Evolutionary conservation across 2,329 filamentous ascomycete genomes (phyloP).

Genomic region (Paecilomyces variotii): DNA sequence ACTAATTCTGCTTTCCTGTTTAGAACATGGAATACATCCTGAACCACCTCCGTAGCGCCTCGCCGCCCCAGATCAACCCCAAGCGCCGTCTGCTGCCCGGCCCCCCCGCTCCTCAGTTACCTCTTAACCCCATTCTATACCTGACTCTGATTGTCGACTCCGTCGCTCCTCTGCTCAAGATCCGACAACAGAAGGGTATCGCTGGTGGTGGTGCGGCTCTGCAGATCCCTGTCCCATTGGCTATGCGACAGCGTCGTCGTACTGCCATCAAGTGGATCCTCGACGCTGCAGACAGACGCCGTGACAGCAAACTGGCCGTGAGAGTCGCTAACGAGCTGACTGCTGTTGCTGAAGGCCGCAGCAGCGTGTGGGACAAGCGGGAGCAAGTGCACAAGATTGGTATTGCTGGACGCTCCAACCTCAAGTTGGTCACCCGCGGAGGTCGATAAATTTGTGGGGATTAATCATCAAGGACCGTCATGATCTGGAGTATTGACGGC

Average conservation of each 20-base stretch:
- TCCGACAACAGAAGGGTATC: slow-evolving; percentile 66
- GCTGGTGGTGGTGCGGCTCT: slow-evolving; percentile 80
- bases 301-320: slow-evolving; percentile 64
- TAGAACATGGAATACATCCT: slow-evolving; percentile 85
- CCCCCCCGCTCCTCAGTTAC: slow-evolving; percentile 70
- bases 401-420: slow-evolving; percentile 69
- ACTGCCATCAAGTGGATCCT: slow-evolving; percentile 84
- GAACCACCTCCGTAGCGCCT: slow-evolving; percentile 71
- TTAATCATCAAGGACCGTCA: neutral
- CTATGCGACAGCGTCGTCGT: slow-evolving; percentile 65
- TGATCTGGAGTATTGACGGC: neutral
- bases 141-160: slow-evolving; percentile 87
- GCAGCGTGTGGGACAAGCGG: slow-evolving; percentile 75
- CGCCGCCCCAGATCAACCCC: slow-evolving; percentile 68
- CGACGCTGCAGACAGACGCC: slow-evolving; percentile 70
- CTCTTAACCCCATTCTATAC: slow-evolving; percentile 83
- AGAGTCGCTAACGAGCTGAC: slow-evolving; percentile 81
- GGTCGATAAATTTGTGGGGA: slow-evolving; percentile 12
- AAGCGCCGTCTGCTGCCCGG: slow-evolving; percentile 54
- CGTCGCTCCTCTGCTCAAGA: slow-evolving; percentile 77
- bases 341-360: slow-evolving; percentile 77
- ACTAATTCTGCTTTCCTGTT: neutral
- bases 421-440: slow-evolving; percentile 27
- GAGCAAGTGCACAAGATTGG: slow-evolving; percentile 70
- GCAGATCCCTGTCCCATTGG: slow-evolving; percentile 72